Base-by-base conservation (phyloP, 345 rosid genomes). In the Populus euphratica region DNA sequence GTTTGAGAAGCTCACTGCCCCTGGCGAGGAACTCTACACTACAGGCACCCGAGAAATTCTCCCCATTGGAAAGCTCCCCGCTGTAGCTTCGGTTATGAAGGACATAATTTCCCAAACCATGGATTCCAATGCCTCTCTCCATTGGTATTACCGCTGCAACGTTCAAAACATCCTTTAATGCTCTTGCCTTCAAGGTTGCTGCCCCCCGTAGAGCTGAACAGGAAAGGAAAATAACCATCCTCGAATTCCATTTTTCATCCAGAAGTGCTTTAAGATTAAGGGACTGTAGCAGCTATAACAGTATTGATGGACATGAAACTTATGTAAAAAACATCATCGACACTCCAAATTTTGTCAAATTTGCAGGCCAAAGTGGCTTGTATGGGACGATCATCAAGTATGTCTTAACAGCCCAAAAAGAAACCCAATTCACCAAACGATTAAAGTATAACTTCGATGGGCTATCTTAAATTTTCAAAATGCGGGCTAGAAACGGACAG, bases 131-230 rank as follows among this genome's bases (percentile, higher is more conserved):
- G 18, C 93, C 92, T 83, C 80, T 89, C 68, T 93, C 99, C 1
- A 81, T 84, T 27, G 99, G 97, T 65, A 86, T 76, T n/a, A 85
- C 98, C 0, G 98, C 81, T 20, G 98, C 90, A 49, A 93, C 82
- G 73, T 89, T 95, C 90, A 92, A 79, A 16, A 88, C 96, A 77
- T 93, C 99, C 82, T 96, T 93, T 65, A 83, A 70, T 8, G 98
- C 93, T 83, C 98, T 90, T 54, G 96, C 99, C 86, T 93, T 96
- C 77, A 96, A 76, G 3, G 99, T 92, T 20, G 96, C 96, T 33
- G 99, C 98, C 73, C 96, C 99, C 6, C 99, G 89, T 54, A 93
- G 89, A 81, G 98, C 99, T 90, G 87, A 82, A 75, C 5, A 13
- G 56, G 54, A 73, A n/a, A 17, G 43, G 38, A 70, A 59, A 59